These are phyloP conservation scores for Nigrospora sphaerica DNA, from an alignment of 2,329 filamentous ascomycete species.

Conservation along the genomic window DNA sequence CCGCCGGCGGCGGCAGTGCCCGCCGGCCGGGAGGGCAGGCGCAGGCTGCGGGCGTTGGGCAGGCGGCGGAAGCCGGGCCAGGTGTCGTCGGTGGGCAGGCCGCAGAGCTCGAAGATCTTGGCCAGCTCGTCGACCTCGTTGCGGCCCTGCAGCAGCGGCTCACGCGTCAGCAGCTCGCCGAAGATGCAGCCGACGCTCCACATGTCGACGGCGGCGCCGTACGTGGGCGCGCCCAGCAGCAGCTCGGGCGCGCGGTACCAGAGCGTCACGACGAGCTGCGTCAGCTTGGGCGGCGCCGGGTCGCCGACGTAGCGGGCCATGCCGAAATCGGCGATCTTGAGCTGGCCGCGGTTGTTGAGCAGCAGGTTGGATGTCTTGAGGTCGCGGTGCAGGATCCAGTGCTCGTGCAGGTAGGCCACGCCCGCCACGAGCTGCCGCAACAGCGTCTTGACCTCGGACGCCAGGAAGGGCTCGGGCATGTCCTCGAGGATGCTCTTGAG, in stretches of 20 bases:
- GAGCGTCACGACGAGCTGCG: conserved; percentile 88
- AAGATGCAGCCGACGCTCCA: conserved; percentile 98
- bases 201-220: conserved; percentile 76
- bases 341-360: conserved; percentile 86
- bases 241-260: conserved; percentile 96
- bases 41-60: conserved; percentile 76
- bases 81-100: conserved; percentile 70
- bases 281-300: conserved; percentile 67
- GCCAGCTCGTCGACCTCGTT: conserved; percentile 90
- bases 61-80: conserved; percentile 87
- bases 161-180: conserved; percentile 77
- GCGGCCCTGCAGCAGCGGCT: conserved; percentile 77
- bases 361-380: conserved; percentile 91
- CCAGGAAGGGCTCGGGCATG: conserved; percentile 89
- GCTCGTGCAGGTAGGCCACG: conserved; percentile 75
- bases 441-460: conserved; percentile 87
- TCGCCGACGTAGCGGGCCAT: conserved; percentile 89
- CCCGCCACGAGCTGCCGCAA: conserved; percentile 76
- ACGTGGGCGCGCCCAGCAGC: conserved; percentile 70
- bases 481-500: conserved; percentile 88
- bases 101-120: conserved; percentile 84
- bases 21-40: conserved; percentile 44
- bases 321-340: conserved; percentile 96
- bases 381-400: conserved; percentile 90
- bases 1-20: conserved; percentile 27